phyloP scores from a whole-genome alignment of 225 moss, liverwort and hornwort species.

The Rhytidiadelphus loreus region DNA sequence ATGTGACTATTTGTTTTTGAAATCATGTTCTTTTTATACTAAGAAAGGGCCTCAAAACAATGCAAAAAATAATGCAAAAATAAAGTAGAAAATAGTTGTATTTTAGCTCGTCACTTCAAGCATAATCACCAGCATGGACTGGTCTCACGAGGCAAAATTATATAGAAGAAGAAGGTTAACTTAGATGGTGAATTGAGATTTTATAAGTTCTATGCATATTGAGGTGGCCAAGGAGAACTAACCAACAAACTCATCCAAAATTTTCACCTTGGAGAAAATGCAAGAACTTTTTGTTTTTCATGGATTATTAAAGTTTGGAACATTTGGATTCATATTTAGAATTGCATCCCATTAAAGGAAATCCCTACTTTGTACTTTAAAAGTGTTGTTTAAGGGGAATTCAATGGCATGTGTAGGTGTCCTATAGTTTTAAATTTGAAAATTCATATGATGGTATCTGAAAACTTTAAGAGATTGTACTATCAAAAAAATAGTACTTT shows the following conservation, averaged over 20 bases:
- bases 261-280: background rate
- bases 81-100: background rate
- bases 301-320: background rate
- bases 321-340: background rate
- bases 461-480: no score
- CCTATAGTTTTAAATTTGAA: no score
- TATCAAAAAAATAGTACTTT: no score
- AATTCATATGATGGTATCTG: no score
- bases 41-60: background rate
- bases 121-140: no score
- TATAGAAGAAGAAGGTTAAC: no score
- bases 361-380: no score
- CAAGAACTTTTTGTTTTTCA: background rate
- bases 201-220: background rate
- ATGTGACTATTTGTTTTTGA: background rate
- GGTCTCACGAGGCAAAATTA: background rate
- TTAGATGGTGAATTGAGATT: background rate
- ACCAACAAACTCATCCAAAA: rapidly evolving
- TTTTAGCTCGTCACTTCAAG: no score
- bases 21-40: background rate
- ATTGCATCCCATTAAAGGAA: background rate
- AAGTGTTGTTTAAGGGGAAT: no score
- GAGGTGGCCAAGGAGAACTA: background rate
- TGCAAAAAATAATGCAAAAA: background rate
- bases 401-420: no score